Conservation (phyloP, 768 basidiomycete genomes). For the Boletales sp. region DNA sequence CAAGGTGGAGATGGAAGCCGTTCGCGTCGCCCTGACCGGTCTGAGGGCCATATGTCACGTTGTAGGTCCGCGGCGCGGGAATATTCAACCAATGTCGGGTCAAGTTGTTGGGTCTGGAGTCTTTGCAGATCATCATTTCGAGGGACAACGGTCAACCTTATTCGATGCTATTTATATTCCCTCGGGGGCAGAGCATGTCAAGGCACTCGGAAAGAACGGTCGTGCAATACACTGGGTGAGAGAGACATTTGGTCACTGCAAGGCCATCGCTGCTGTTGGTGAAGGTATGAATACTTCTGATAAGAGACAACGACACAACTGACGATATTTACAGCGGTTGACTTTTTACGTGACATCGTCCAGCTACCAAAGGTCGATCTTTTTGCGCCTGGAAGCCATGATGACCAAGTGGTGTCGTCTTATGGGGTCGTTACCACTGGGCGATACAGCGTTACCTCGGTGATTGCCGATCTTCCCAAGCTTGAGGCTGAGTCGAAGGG, state of each 20-base stretch:
- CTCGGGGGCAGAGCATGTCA: conserved; percentile 60
- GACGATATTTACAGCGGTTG: conserved; percentile 36
- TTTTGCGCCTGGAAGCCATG: conserved; percentile 29
- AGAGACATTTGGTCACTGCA: conserved; percentile 85
- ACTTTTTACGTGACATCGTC: conserved; percentile 45
- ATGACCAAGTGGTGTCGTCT: conserved; percentile 44
- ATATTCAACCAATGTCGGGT: conserved; percentile 34
- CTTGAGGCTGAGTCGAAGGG: conserved; percentile 46
- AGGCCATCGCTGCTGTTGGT: conserved; percentile 76
- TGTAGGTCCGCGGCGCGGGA: conserved; percentile 65
- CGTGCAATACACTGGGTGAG: conserved; percentile 78
- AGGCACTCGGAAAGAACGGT: conserved; percentile 56
- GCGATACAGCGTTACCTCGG: conserved; percentile 41
- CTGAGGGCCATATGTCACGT: conserved; percentile 58
- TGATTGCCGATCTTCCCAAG: conserved; percentile 37
- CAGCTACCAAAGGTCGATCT: conserved; percentile 43
- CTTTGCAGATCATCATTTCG: conserved; percentile 66
- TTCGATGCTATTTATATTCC: conserved; percentile 84
- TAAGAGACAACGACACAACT: background rate
- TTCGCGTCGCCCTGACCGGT: conserved; percentile 51
- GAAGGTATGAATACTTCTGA: conserved; percentile 35
- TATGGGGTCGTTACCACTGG: conserved; percentile 64
- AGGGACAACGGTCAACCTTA: conserved; percentile 75
- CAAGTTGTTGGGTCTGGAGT: conserved; percentile 31
- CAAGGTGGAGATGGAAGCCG: conserved; percentile 49